Evolutionary conservation across 1,284 basidiomycete genomes (phyloP), one percentile per base, ranked within the genome.

Genomic region (Meira nashicola): DNA sequence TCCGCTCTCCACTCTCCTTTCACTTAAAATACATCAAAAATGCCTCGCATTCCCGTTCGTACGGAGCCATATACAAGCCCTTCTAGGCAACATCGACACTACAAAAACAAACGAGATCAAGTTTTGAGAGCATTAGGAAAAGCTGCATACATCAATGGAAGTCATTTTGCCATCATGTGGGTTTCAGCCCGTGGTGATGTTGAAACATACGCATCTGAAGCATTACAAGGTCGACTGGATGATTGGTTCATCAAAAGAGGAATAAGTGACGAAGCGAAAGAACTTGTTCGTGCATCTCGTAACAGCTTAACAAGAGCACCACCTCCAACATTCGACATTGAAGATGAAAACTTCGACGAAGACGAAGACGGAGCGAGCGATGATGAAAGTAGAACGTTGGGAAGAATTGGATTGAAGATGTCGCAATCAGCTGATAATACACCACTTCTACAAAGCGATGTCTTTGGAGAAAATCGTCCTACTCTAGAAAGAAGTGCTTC

Each of bases 111-210:
- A 64, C 80, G 82, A 60, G 82, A 83, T 65, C 79, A 82, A 57
- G 81, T 83, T 59, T 78, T 83, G 1, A 80, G 82, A 37, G 77
- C 80, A 0, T 79, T 83, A 15, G 83, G 83, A 62, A 78, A 76
- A 40, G 66, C 74, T 2, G 73, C 71, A 15, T 73, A 73, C 71
- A 82, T 83, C 78, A 83, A 83, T 68, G 83, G 82, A 15, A 80
- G 78, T 19, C 82, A 83, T 62, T 84, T 82, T 70, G 81, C 83
- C 57, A 81, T 84, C 61, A 71, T 83, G 54, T 82, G 80, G 77
- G 81, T 83, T 57, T 80, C 79, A 2, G 81, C 83, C 11, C 78
- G 80, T 39, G 82, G 82, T 8, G 80, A 83, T 60, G 80, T 82
- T n/a, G 82, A 84, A 67, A 80, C 80, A 23, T 83, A 81, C 67